Evolutionary conservation across 306 rosid species (phyloP).

Genomic region (Betula pendula): DNA sequence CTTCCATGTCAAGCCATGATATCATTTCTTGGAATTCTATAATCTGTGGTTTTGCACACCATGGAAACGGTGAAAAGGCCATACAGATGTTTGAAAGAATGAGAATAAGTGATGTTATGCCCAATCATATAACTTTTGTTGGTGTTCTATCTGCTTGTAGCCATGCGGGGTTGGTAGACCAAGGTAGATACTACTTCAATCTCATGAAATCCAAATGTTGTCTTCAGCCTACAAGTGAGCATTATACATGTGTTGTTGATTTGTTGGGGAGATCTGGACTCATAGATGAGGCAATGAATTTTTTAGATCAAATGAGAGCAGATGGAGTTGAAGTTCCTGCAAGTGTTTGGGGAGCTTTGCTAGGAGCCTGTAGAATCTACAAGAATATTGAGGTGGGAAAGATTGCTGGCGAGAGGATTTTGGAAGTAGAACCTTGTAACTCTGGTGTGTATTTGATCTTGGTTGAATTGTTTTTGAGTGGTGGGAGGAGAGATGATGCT

Average conservation of each 20-base stretch:
- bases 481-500: constrained; percentile 43
- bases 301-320: constrained; percentile 37
- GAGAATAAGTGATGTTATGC: constrained; percentile 36
- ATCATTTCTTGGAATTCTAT: constrained; percentile 58
- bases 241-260: constrained; percentile 55
- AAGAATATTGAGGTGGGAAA: constrained; percentile 41
- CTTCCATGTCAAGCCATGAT: constrained; percentile 40
- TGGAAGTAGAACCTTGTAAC: constrained; percentile 47
- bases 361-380: constrained; percentile 59
- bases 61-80: constrained; percentile 47
- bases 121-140: constrained; percentile 51
- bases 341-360: constrained; percentile 64
- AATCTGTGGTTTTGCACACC: constrained; percentile 51
- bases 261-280: constrained; percentile 57
- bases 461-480: constrained; percentile 40
- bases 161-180: constrained; percentile 49
- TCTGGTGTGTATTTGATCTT: constrained; percentile 56
- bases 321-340: constrained; percentile 46
- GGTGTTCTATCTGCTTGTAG: constrained; percentile 59
- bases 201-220: constrained; percentile 37
- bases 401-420: constrained; percentile 46
- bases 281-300: constrained; percentile 43
- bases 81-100: constrained; percentile 46
- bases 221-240: constrained; percentile 46
- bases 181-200: constrained; percentile 39